These are phyloP conservation scores for Ajuga reptans DNA, from an alignment of 305 asterid species.

Conservation along the genomic window DNA sequence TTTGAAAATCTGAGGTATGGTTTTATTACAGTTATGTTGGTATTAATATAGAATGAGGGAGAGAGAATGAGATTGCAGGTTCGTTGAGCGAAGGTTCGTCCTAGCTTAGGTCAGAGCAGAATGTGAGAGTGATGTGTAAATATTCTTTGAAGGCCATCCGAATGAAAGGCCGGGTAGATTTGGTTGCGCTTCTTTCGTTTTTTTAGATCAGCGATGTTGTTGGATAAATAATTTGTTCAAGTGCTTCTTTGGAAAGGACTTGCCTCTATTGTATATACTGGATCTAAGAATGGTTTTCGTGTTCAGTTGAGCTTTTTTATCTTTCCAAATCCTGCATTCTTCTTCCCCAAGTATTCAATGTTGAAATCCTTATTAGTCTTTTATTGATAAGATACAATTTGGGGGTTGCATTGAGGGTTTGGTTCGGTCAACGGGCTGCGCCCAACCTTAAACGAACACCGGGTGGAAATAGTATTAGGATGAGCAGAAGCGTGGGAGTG, in stretches of 20 bases:
- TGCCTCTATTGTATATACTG: constrained; percentile 26
- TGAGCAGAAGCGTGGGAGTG: constrained; percentile 19
- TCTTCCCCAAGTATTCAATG: too few species aligned
- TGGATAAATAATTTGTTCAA: constrained; percentile 65
- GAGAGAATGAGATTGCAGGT: constrained; percentile 31
- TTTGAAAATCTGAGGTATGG: constrained; percentile 47
- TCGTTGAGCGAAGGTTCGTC: constrained; percentile 11
- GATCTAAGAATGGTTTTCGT: constrained; percentile 11
- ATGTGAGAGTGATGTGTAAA: constrained; percentile 43
- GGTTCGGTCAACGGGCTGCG: too few species aligned
- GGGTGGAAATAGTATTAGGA: constrained; percentile 14
- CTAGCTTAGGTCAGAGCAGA: not conserved
- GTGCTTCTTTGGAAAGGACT: constrained; percentile 20
- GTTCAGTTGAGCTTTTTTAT: not conserved
- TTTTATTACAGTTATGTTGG: constrained; percentile 1
- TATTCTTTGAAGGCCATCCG: constrained; percentile 53
- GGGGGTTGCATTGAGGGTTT: too few species aligned
- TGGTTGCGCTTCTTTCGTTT: constrained; percentile 29
- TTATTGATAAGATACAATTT: too few species aligned
- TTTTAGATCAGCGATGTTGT: constrained; percentile 33
- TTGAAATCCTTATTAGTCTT: too few species aligned
- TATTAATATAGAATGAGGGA: not conserved
- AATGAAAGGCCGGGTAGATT: constrained; percentile 34
- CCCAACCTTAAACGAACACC: too few species aligned
- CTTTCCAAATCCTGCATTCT: too few species aligned